These are phyloP conservation scores for Kalanchoe fedtschenkoi DNA, from an alignment of 164 flowering plant species.

Conservation along the genomic window DNA sequence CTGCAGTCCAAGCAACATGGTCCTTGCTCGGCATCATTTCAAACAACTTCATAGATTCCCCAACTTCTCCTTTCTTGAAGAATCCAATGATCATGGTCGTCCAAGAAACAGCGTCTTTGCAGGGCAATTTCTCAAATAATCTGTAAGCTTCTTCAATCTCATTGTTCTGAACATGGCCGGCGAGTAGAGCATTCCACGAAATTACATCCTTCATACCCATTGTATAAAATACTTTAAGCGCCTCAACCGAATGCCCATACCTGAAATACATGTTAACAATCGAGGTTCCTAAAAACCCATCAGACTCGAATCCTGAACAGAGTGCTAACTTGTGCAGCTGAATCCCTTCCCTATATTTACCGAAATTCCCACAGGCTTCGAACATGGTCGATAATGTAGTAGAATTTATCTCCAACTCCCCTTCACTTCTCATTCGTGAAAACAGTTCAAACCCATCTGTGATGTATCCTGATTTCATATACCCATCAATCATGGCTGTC, in stretches of 20 bases:
- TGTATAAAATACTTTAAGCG: conserved; percentile 18
- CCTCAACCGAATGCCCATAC: conserved; percentile 22
- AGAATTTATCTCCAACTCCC: conserved; percentile 14
- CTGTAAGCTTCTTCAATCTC: conserved; percentile 26
- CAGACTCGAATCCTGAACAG: conserved; percentile 27
- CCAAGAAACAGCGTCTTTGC: conserved; percentile 34
- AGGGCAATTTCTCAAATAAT: conserved; percentile 23
- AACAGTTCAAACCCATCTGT: conserved; percentile 24
- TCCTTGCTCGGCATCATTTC: conserved; percentile 33
- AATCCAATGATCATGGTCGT: conserved; percentile 31
- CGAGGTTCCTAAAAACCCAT: conserved; percentile 32
- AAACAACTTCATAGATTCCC: conserved; percentile 23
- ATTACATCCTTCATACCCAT: conserved; percentile 24
- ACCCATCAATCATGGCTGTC: conserved; percentile 38
- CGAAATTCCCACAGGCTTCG: conserved; percentile 25
- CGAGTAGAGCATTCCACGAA: conserved; percentile 33
- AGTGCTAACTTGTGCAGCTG: conserved; percentile 36
- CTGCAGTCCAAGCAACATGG: conserved; percentile 44
- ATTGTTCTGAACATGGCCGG: conserved; percentile 25
- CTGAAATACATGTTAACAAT: conserved; percentile 33
- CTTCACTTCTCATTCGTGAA: conserved; percentile 31
- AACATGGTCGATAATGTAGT: conserved; percentile 25
- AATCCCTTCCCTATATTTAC: conserved; percentile 20
- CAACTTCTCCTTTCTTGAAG: conserved; percentile 17
- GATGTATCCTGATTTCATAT: conserved; percentile 21